phyloP scores from a whole-genome alignment of 106 monocot species.

The Alisma plantagoaquatica region DNA sequence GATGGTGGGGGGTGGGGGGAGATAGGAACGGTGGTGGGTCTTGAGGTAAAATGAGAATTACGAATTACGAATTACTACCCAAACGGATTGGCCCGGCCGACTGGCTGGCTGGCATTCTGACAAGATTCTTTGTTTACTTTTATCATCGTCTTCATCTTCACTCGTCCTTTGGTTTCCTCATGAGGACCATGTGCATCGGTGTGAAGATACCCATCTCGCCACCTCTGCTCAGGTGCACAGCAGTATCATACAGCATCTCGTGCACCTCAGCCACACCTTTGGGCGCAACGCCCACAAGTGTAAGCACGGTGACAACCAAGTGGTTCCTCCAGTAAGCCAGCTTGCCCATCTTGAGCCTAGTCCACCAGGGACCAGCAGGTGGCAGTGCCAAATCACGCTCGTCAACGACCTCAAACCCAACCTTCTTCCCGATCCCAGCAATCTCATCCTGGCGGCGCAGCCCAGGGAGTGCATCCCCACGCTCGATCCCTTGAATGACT shows the following conservation, averaged over 20 bases:
- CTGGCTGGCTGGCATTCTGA: no score
- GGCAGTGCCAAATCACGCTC: slow-evolving; percentile 61
- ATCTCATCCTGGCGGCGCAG: slow-evolving; percentile 62
- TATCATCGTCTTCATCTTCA: no score
- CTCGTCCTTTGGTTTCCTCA: slow-evolving; percentile 76
- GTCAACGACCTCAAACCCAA: slow-evolving; percentile 62
- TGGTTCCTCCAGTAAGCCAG: slow-evolving; percentile 86
- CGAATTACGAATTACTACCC: no score
- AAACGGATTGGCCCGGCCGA: no score
- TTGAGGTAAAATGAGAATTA: no score
- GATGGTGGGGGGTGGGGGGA: no score
- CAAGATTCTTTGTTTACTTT: no score
- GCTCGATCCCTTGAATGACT: slow-evolving; percentile 74
- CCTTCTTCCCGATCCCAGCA: slow-evolving; percentile 32
- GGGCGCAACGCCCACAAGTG: slow-evolving; percentile 60
- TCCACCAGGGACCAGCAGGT: slow-evolving; percentile 80
- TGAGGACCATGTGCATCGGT: slow-evolving; percentile 86
- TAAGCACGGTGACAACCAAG: slow-evolving; percentile 39
- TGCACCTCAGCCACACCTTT: slow-evolving; percentile 77
- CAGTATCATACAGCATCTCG: slow-evolving; percentile 85
- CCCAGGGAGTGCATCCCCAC: slow-evolving; percentile 81
- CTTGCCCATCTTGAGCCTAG: slow-evolving; percentile 73
- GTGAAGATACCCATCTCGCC: slow-evolving; percentile 82
- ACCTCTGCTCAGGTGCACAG: slow-evolving; percentile 46
- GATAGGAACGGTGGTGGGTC: no score